Conservation (phyloP, 345 rosid species). For the Eucalyptus shirleyi region DNA sequence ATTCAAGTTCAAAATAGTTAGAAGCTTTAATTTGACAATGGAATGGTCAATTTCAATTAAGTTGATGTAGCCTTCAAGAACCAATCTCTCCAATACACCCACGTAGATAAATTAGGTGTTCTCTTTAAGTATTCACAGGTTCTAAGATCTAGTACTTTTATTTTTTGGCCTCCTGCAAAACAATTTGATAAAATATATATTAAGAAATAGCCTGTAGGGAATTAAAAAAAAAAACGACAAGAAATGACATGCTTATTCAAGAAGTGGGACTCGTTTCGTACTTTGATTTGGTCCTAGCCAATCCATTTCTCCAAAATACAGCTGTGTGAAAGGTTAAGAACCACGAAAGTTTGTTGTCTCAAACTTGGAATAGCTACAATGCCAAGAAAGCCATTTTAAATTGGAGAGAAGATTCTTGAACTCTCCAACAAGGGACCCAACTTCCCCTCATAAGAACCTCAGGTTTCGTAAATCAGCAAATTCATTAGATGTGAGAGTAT, state of each 20-base stretch:
- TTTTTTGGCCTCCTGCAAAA: neutral
- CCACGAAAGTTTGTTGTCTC: neutral
- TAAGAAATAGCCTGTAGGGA: neutral
- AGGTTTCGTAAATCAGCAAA: neutral
- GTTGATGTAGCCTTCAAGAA: neutral
- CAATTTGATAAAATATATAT: neutral
- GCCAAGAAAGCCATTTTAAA: neutral
- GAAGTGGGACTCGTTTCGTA: too few species aligned
- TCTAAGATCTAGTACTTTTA: neutral
- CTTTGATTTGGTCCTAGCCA: neutral
- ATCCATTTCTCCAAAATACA: neutral
- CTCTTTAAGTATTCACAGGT: neutral
- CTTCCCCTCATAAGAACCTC: neutral
- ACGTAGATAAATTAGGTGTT: neutral
- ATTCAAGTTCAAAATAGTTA: neutral
- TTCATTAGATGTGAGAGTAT: neutral
- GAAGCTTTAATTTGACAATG: neutral
- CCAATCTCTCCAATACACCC: neutral
- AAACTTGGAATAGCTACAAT: neutral
- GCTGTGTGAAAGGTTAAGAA: neutral
- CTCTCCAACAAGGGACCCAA: neutral
- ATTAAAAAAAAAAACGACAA: neutral
- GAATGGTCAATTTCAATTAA: neutral
- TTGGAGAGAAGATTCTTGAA: neutral
- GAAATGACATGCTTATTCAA: neutral